Evolutionary conservation across 192 early-diverging fungal genomes (phyloP), one percentile per base, ranked within the genome.

Genomic region (Entrophospora sp.): DNA sequence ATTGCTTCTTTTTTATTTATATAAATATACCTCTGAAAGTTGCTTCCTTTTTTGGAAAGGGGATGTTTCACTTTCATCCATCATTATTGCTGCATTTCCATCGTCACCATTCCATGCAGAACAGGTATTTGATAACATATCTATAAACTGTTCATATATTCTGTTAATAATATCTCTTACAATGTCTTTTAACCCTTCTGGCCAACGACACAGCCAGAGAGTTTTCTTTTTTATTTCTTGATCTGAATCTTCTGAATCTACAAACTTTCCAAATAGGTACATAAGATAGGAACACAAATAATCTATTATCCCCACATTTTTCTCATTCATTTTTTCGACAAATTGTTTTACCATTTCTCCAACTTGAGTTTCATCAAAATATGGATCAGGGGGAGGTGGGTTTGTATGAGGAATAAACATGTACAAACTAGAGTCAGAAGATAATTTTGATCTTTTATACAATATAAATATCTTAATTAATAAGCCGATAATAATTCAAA

Each of bases 191-290:
- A 66, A 37, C 30, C 32, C 51, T 55, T 66, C 51, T 5, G 64
- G 64, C 64, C 64, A 66, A 5, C 64, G 49, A 42, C n/a, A 55
- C 25, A 51, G 30, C 64, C 64, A 66, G n/a, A 66, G 20, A 16
- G 64, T 14, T 8, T 4, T 46, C 14, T 6, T 40, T 40, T 40
- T 6, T 9, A 40, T 6, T 40, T 40, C 8, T 40, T 40, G 6
- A 22, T 25, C n/a, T 43, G 7, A 36, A 22, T 20, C 40, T 20
- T 38, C 36, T 5, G 35, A n/a, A 9, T 12, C 13, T 12, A 31
- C 27, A 4, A 43, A 46, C 12, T 25, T 45, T 43, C 37, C 40
- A 9, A 46, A 34, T 1, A 63, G 16, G 10, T 63, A 27, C 20
- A 48, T 63, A 45, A 63, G 22, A 5, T 30, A 63, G 16, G 31